Evolutionary conservation across 208 protist genomes (phyloP), one percentile per base, ranked within the genome.

Genomic region (Crithidia brevicula): DNA sequence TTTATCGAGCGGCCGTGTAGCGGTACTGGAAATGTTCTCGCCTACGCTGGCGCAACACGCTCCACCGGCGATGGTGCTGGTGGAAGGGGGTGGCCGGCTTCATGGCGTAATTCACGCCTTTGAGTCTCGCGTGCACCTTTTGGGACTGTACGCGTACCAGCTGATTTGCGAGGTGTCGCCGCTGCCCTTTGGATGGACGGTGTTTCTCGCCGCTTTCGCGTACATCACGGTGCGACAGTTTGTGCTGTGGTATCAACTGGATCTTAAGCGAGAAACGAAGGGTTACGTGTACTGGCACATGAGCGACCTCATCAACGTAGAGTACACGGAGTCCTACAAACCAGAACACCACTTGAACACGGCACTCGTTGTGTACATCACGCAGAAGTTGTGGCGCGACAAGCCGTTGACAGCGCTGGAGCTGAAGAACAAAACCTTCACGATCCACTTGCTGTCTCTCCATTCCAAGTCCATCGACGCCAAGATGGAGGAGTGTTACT

Each of bases 251-350:
- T 58, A 59, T 47, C n/a, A 0, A 4, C 3, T 36, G 0, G 36
- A 59, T 4, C 18, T 18, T 16, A 38, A 42, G 5, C 36, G 20
- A 0, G 3, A n/a, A 8, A 30, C 40, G 22, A 27, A 69, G 6
- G 53, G 30, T 11, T 75, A 75, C 54, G 69, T 75, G 0, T 75
- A 69, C 52, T 75, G 69, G 69, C 40, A 64, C 20, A 38, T 51
- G 23, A 20, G 11, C 15, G 69, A 75, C 25, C 33, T 30, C 33
- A 68, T 75, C 43, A 23, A 47, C 3, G 31, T 13, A 2, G 34
- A 45, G 8, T 27, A 30, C 33, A 11, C 9, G 0, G 25, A 57
- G 2, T 16, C 40, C 20, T 69, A 58, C 28, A 36, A 36, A 11
- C 54, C 10, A 15, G 46, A 49, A 34, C 15, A 75, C 36, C 69